These are phyloP conservation scores for Phyllosticta citrichinensis DNA, from an alignment of 2,329 filamentous ascomycete genomes.

Conservation along the genomic window DNA sequence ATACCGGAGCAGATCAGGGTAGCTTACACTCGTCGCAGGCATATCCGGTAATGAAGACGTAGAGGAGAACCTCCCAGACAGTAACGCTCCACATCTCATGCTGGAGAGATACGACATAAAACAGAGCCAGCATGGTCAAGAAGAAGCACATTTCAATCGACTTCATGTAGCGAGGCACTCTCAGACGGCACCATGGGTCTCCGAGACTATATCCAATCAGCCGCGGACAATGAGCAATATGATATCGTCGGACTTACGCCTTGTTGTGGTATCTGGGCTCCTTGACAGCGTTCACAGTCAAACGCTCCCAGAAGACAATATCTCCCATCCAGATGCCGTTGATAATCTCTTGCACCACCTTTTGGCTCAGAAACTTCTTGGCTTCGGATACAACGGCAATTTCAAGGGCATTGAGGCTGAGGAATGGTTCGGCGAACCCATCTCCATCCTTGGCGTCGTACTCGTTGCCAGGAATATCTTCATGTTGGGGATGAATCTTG, in stretches of 20 bases:
- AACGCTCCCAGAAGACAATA: slow-evolving; percentile 74
- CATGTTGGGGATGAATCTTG: slow-evolving; percentile 22
- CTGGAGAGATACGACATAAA: slow-evolving; percentile 77
- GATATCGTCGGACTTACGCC: slow-evolving; percentile 22
- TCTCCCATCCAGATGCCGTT: slow-evolving; percentile 79
- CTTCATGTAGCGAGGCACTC: slow-evolving; percentile 78
- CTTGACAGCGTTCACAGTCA: slow-evolving; percentile 65
- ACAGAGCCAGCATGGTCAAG: slow-evolving; percentile 62
- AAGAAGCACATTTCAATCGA: slow-evolving; percentile 78
- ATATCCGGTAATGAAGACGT: slow-evolving; percentile 80
- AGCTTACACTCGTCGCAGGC: slow-evolving; percentile 60
- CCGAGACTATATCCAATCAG: neutral
- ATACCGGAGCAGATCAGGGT: neutral
- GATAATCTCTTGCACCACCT: slow-evolving; percentile 71
- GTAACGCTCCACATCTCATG: slow-evolving; percentile 58
- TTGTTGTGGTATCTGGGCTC: slow-evolving; percentile 66
- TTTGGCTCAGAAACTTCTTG: slow-evolving; percentile 76
- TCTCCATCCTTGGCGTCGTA: slow-evolving; percentile 36
- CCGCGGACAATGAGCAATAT: neutral
- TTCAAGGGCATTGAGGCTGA: slow-evolving; percentile 74
- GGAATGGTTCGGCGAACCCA: slow-evolving; percentile 62
- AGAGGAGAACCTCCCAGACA: slow-evolving; percentile 59
- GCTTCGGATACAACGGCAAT: slow-evolving; percentile 73
- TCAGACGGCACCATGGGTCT: slow-evolving; percentile 62
- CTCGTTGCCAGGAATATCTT: slow-evolving; percentile 11